Conservation (phyloP, 768 basidiomycete species). For the Rhizopogon roseolus region DNA sequence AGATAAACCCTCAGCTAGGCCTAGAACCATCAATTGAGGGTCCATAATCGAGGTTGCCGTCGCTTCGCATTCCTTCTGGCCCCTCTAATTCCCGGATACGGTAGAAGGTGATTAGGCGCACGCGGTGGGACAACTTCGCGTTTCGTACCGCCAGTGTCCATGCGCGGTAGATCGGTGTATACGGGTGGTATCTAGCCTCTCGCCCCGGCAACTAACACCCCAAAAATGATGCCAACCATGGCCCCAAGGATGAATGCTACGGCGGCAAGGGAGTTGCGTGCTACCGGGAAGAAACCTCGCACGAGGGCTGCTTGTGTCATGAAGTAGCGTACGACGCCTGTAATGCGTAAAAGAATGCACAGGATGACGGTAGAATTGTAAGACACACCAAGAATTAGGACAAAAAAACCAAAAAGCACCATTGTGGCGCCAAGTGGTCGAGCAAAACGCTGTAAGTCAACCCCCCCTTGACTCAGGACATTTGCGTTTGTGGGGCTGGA, state of each 20-base stretch:
- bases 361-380: not conserved
- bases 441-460: conserved; percentile 28
- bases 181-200: not conserved
- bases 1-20: too few species aligned
- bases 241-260: conserved; percentile 35
- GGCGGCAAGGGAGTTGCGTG: conserved; percentile 39
- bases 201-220: conserved; percentile 32
- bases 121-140: too few species aligned
- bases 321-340: conserved; percentile 53
- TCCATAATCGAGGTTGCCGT: too few species aligned
- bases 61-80: too few species aligned
- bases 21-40: too few species aligned
- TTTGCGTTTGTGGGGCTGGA: conserved; percentile 15
- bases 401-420: conserved; percentile 39
- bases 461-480: not conserved
- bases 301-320: conserved; percentile 44
- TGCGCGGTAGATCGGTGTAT: not conserved
- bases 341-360: not conserved
- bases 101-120: not conserved
- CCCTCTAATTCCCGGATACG: not conserved
- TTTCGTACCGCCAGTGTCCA: not conserved
- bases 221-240: conserved; percentile 40
- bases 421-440: conserved; percentile 50
- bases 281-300: conserved; percentile 49
- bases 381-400: conserved; percentile 45